Base-by-base conservation (phyloP, 108 stramenopile species). In the Epithemia pelagica region DNA sequence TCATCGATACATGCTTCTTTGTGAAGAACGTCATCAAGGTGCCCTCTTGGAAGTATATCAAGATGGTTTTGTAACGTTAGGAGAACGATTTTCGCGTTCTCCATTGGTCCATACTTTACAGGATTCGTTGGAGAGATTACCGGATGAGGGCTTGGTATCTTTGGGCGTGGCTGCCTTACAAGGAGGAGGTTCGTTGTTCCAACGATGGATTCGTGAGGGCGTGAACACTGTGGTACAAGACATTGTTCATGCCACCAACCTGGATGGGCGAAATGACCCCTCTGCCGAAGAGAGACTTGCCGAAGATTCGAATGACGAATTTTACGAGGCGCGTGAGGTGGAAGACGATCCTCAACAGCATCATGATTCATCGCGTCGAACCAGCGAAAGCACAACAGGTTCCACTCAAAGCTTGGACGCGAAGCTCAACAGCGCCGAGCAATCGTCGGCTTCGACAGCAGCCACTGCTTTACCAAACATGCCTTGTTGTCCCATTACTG, bases 401-500 rank as follows among this genome's bases (percentile, higher is more conserved):
- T 8, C 5, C 52, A 22, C 27, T 30, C 18, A 2, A 2, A 29
- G n/a, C 58, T 7, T 15, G 10, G 59, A 61, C 58, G 22, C 25
- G 5, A 30, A 15, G 7, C 15, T 7, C 28, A 62, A 27, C 28
- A 62, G 61, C 28, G 28, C 3, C 18, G 27, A 8, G 7, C 61
- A 5, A 7, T 19, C 32, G 15, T 7, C 31, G 15, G 32, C 15
- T 19, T 15, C 30, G 19, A 30, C 65, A 56, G 22, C 54, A 19
- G 22, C 51, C n/a, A 64, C 78, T 19, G 72, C 87, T 15, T 60
- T 90, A 10, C 88, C 87, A 5, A 85, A 85, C 23, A 94, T 94
- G 90, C 92, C 92, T 30, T 65, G 64, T 26, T 98, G 97, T 69
- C 96, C 96, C 8, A 96, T 98, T 31, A 95, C 96, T 2, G 81